A percentile compares a stretch with the other conserved stretches of the same genome.
Conservation (phyloP, 768 basidiomycete species). For the Brasilioporus rufonigricans region DNA sequence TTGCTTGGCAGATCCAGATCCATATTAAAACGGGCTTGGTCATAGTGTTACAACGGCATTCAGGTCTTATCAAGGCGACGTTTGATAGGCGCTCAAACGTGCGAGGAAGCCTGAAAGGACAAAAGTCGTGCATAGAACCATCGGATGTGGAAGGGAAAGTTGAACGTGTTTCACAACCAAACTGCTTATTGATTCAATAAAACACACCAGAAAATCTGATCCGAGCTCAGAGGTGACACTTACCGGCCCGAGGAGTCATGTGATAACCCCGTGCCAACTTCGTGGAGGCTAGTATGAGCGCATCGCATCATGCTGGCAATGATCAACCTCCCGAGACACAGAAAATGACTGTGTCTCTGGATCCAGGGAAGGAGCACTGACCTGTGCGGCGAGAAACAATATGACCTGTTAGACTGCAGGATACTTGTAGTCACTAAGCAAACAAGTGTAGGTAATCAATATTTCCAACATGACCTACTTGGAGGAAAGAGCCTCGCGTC, state of each 20-base stretch:
- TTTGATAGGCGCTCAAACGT: not conserved
- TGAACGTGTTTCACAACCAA: too few species aligned
- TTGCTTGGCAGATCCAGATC: not conserved
- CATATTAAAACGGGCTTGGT: not conserved
- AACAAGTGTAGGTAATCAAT: too few species aligned
- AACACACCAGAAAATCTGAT: not conserved
- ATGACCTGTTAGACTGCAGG: too few species aligned
- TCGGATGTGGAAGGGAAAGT: not conserved
- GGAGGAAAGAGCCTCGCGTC: not conserved
- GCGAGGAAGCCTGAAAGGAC: not conserved
- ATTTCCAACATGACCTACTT: not conserved
- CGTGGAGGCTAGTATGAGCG: not conserved
- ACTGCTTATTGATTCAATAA: not conserved
- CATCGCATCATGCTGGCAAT: not conserved
- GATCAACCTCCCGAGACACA: not conserved
- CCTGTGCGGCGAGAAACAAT: not conserved
- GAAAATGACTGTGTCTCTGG: not conserved
- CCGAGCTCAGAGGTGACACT: not conserved
- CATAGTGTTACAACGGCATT: constrained; percentile 1
- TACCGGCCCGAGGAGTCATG: too few species aligned
- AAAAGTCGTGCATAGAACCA: not conserved
- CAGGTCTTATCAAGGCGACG: too few species aligned
- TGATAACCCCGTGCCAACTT: not conserved
- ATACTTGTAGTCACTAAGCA: too few species aligned
- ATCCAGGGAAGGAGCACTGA: not conserved